Evolutionary conservation across 768 basidiomycete species (phyloP), one percentile per base, ranked within the genome.

Genomic region (Lactifluus hygrophoroides): DNA sequence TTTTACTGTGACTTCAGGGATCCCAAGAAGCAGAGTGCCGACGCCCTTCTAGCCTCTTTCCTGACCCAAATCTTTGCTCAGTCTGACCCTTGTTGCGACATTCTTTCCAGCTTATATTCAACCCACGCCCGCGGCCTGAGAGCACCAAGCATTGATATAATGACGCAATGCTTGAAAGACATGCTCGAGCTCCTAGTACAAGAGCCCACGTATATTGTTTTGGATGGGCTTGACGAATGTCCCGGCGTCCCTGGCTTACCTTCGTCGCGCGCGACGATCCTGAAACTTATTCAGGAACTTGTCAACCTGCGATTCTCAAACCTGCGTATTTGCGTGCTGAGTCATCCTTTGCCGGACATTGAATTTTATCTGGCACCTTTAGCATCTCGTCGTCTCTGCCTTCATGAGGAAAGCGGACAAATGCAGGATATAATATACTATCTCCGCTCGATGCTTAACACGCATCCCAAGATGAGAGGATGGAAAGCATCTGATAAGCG

Each of bases 1-100:
- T 57, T 57, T 28, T 57, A 57, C 23, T 57, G 49, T 25, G 50
- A 57, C 21, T 57, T 57, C 17, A 27, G 44, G 14, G 56, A 57
- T 19, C 35, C 23, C 10, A 51, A 44, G 32, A 57, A 51, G 50
- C 50, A 45, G 42, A 35, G 27, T 23, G 19, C 44, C 43, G 49
- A 57, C 6, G 56, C 49, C 3, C 25, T 57, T 44, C 32, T 57
- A 14, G 44, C 50, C 5, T 57, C 56, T 28, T 34, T 57, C 10
- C 32, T 51, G 5, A 7, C 46, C 25, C 56, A 57, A 32, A 6
- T 51, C 43, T 51, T 21, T 38, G n/a, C 43, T 17, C 56, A 57
- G 43, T 57, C 56, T 14, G 34, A 57, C 21, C 17, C 34, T 27
- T 57, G 49, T 37, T 27, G 32, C 21, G 50, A 51, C 27, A 17